phyloP scores from a whole-genome alignment of 225 moss, liverwort and hornwort genomes.

The Neckera pumila region DNA sequence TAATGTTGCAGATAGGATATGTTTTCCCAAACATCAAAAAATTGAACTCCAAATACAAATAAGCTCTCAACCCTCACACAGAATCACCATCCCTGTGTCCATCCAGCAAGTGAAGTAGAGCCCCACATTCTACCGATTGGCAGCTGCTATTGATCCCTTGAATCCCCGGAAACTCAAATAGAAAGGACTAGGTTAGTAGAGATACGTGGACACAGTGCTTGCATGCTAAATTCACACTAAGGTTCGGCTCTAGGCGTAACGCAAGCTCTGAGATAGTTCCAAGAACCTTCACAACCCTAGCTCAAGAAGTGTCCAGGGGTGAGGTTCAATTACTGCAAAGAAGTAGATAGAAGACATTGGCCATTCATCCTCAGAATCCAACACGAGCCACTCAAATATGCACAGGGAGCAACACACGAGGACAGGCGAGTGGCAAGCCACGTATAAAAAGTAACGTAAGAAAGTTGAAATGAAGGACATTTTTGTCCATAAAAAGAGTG shows the following conservation, averaged over 20 bases:
- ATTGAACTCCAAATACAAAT: neutral
- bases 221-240: neutral
- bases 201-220: neutral
- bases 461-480: constrained; percentile 44
- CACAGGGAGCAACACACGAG: neutral
- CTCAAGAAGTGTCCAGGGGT: neutral
- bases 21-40: neutral
- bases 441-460: constrained; percentile 6
- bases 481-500: constrained; percentile 38
- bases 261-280: neutral
- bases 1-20: neutral
- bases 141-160: neutral
- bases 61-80: neutral
- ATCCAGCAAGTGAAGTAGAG: neutral
- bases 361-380: neutral
- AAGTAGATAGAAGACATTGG: neutral
- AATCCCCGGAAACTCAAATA: neutral
- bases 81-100: neutral
- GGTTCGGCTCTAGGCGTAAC: neutral
- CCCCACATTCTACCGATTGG: neutral
- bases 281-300: constrained; percentile 10
- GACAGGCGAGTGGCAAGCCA: neutral
- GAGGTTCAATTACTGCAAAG: neutral
- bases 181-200: neutral
- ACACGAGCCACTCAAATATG: neutral